These are phyloP conservation scores for Linaria vulgaris DNA, from an alignment of 257 asterid genomes.

Conservation along the genomic window DNA sequence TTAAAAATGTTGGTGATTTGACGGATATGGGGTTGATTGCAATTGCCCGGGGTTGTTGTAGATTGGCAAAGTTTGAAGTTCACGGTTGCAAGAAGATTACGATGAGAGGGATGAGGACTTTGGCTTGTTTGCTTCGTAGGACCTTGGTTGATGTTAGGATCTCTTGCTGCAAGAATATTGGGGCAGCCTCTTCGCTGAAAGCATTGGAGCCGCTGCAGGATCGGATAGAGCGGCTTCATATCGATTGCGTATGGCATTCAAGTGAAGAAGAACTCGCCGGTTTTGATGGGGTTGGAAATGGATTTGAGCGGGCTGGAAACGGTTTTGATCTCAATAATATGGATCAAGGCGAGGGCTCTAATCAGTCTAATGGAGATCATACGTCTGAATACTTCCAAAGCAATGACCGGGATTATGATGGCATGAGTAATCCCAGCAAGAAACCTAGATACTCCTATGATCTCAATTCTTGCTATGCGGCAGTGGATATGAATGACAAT, in stretches of 20 bases:
- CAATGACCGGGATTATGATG: conserved; percentile 27
- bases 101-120: conserved; percentile 73
- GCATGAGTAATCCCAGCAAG: conserved; percentile 36
- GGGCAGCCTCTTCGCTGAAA: conserved; percentile 55
- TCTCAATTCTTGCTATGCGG: conserved; percentile 35
- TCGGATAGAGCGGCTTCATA: conserved; percentile 71
- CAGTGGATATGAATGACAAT: conserved; percentile 31
- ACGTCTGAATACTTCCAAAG: conserved; percentile 14
- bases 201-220: conserved; percentile 79
- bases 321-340: conserved; percentile 48
- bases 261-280: conserved; percentile 36
- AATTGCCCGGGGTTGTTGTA: conserved; percentile 82
- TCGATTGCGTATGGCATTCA: conserved; percentile 76
- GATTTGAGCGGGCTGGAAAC: conserved; percentile 38
- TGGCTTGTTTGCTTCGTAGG: conserved; percentile 50
- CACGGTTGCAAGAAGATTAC: conserved; percentile 76
- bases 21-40: conserved; percentile 91
- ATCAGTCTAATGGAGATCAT: conserved; percentile 12
- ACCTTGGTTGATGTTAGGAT: conserved; percentile 78
- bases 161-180: conserved; percentile 76
- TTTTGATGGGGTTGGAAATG: conserved; percentile 31
- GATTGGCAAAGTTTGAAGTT: conserved; percentile 65
- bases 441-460: conserved; percentile 46
- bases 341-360: conserved; percentile 34
- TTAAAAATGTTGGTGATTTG: conserved; percentile 70